These are phyloP conservation scores for Solanum hybrid DNA, from an alignment of 305 asterid genomes.

Conservation along the genomic window DNA sequence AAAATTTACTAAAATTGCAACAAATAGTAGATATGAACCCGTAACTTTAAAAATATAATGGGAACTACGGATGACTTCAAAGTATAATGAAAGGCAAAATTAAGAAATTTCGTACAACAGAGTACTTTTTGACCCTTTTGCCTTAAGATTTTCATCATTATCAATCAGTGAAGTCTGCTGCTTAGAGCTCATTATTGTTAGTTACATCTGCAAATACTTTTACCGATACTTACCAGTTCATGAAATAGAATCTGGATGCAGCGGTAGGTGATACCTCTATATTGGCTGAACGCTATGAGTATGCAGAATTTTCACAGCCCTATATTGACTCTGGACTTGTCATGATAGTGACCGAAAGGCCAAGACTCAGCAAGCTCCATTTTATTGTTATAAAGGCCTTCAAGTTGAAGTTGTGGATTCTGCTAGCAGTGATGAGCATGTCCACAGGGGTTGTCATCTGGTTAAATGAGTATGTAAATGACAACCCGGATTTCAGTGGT, in stretches of 20 bases:
- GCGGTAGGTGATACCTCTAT: slow-evolving; percentile 56
- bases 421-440: slow-evolving; percentile 23
- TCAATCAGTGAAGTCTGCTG: no score
- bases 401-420: slow-evolving; percentile 44
- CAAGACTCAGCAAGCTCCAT: slow-evolving; percentile 18
- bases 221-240: not conserved
- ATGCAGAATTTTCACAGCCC: slow-evolving; percentile 51
- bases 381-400: slow-evolving; percentile 38
- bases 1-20: no score
- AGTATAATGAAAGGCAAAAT: no score
- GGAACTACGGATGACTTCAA: no score
- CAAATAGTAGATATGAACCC: no score
- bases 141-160: no score
- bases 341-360: slow-evolving; percentile 50
- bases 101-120: no score
- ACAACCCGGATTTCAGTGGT: slow-evolving; percentile 31
- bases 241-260: slow-evolving; percentile 42
- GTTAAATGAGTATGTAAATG: slow-evolving; percentile 37
- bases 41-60: no score
- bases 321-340: slow-evolving; percentile 53
- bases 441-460: slow-evolving; percentile 37
- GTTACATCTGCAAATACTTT: no score
- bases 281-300: slow-evolving; percentile 41
- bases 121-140: no score
- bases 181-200: no score